Percentiles rank a stretch among this genome's conserved stretches.
phyloP scores from a whole-genome alignment of 2,329 filamentous ascomycete genomes.

The Alternaria arborescens region DNA sequence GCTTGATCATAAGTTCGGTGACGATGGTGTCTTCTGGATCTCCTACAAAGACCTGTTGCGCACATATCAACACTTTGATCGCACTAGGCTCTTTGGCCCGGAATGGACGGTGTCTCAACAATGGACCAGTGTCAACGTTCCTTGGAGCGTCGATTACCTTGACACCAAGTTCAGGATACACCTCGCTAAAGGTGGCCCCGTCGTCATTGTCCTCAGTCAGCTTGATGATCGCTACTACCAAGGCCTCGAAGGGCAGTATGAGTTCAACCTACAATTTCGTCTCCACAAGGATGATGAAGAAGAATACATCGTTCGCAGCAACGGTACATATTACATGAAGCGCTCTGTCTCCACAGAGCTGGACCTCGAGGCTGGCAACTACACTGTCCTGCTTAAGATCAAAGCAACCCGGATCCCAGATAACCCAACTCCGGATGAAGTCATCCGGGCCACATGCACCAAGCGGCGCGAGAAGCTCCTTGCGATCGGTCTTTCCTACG shows the following conservation, averaged over 20 bases:
- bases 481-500: conserved; percentile 73
- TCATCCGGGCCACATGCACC: conserved; percentile 71
- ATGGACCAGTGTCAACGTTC: conserved; percentile 68
- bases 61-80: conserved; percentile 67
- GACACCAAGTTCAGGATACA: conserved; percentile 67
- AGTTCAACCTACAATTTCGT: conserved; percentile 66
- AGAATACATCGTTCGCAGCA: conserved; percentile 67
- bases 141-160: conserved; percentile 69
- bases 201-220: conserved; percentile 68
- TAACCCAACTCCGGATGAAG: conserved; percentile 68
- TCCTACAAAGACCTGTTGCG: conserved; percentile 66
- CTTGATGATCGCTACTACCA: conserved; percentile 69
- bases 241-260: conserved; percentile 65
- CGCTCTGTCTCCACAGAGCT: conserved; percentile 81
- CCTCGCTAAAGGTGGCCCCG: conserved; percentile 60
- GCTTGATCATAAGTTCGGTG: conserved; percentile 76
- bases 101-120: conserved; percentile 69
- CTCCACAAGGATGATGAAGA: conserved; percentile 67
- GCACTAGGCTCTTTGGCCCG: conserved; percentile 66
- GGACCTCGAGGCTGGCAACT: conserved; percentile 75
- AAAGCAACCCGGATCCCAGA: conserved; percentile 67
- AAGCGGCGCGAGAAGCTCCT: conserved; percentile 75
- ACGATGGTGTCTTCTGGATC: conserved; percentile 75
- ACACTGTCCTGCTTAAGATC: conserved; percentile 78
- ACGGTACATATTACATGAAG: conserved; percentile 68